Percentiles rank a stretch among this genome's conserved stretches.
phyloP scores from a whole-genome alignment of 2,329 filamentous ascomycete genomes.

The Aplosporella prunicola region DNA sequence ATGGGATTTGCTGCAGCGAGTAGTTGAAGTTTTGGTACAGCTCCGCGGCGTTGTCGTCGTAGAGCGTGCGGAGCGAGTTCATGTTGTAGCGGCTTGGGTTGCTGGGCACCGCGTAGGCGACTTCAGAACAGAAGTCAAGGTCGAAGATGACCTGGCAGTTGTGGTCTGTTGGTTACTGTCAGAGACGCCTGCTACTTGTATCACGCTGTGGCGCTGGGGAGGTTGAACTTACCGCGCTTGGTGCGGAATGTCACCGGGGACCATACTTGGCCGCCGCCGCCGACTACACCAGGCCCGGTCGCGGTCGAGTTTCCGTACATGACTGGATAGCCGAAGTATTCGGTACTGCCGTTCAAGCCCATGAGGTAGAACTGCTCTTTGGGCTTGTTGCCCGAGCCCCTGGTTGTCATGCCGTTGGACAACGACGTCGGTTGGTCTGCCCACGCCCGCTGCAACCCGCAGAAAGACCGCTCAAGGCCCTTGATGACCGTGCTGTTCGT shows the following conservation, averaged over 20 bases:
- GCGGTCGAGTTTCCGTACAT: slow-evolving; percentile 47
- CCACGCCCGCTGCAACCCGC: slow-evolving; percentile 61
- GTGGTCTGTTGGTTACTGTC: slow-evolving; percentile 43
- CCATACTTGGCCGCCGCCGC: slow-evolving; percentile 71
- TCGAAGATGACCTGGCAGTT: slow-evolving; percentile 83
- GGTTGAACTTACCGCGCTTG: slow-evolving; percentile 53
- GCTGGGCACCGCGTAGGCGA: slow-evolving; percentile 83
- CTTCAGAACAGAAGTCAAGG: slow-evolving; percentile 78
- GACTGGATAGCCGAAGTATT: slow-evolving; percentile 66
- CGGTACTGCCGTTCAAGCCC: slow-evolving; percentile 60
- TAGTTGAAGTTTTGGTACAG: slow-evolving; percentile 73
- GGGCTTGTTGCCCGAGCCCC: slow-evolving; percentile 56
- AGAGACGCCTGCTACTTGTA: background rate
- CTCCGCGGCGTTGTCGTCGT: slow-evolving; percentile 62
- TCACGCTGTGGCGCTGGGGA: too few relatives aligned
- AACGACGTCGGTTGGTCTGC: slow-evolving; percentile 43
- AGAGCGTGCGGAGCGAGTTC: slow-evolving; percentile 56
- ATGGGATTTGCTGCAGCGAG: slow-evolving; percentile 74
- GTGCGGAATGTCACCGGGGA: slow-evolving; percentile 64
- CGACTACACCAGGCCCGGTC: slow-evolving; percentile 43
- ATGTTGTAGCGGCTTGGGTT: slow-evolving; percentile 57
- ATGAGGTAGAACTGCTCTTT: slow-evolving; percentile 84
- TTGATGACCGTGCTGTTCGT: slow-evolving; percentile 48
- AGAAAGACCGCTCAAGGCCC: slow-evolving; percentile 72
- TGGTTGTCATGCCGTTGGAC: slow-evolving; percentile 57